Conservation (phyloP, 1,284 basidiomycete species). For the Leccinum griseonigrum region DNA sequence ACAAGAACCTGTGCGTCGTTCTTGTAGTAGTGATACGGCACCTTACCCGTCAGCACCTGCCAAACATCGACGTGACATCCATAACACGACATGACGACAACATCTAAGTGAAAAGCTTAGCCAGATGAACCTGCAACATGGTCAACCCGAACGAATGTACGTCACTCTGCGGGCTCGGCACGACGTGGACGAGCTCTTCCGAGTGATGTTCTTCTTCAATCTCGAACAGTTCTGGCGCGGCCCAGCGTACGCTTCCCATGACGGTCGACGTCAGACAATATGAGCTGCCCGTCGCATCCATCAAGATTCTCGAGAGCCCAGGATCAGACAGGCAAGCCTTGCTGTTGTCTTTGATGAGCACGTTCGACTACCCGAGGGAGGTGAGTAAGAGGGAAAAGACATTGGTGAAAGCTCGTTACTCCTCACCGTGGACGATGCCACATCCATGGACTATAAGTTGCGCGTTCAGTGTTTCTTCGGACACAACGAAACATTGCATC, state of each 20-base stretch:
- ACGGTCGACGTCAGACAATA: constrained; percentile 28
- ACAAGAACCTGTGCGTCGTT: constrained; percentile 23
- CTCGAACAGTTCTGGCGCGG: constrained; percentile 24
- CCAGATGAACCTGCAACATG: constrained; percentile 24
- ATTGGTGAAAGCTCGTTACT: constrained; percentile 5
- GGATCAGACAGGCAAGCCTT: constrained; percentile 27
- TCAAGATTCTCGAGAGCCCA: constrained; percentile 30
- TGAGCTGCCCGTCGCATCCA: constrained; percentile 30
- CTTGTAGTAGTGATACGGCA: constrained; percentile 27
- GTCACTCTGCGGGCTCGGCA: constrained; percentile 14
- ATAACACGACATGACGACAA: no score
- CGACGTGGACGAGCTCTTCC: not conserved
- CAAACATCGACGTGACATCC: no score
- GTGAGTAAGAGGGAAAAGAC: not conserved
- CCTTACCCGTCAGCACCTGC: constrained; percentile 24
- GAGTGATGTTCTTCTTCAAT: constrained; percentile 8
- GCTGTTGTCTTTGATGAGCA: constrained; percentile 32
- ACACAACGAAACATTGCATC: not conserved
- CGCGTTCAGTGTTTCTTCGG: not conserved
- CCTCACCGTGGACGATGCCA: constrained; percentile 27
- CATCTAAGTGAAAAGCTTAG: no score
- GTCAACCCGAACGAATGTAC: constrained; percentile 29
- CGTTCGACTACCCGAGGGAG: constrained; percentile 25
- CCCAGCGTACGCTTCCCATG: constrained; percentile 29
- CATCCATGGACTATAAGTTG: constrained; percentile 16